Base-by-base conservation (phyloP, 2,329 filamentous ascomycete species). In the Colletotrichum sp. region DNA sequence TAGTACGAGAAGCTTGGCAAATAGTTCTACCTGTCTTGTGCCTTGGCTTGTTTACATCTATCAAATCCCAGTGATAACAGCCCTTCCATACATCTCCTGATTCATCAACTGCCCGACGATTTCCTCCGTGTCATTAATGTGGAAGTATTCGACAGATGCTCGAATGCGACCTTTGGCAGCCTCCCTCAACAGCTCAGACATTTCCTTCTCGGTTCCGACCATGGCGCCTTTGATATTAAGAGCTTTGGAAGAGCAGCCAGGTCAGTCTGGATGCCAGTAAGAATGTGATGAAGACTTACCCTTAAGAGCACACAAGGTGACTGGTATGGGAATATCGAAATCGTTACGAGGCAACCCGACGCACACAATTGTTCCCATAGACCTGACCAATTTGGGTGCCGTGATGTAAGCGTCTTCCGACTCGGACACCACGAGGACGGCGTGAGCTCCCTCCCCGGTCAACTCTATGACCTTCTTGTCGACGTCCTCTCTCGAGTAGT, bases 291-390 rank as follows among this genome's bases (percentile, higher is more conserved):
- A 0, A 11, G 3, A 36, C 48, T 6, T 44, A 77, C 72, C 72
- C 57, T 72, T 77, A 8, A 61, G 13, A 2, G 73, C 68, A 36
- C 63, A 68, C 3, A 66, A 30, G 4, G 69, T 34, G 8, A 77
- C 64, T 3, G 80, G 72, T 1, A 83, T 68, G 0, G 82, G 82
- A 5, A 83, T 73, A 0, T 71, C 77, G 4, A 82, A 83, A 8
- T 82, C 81, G 8, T 82, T 80, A 1, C 70, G 71, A 0, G 82
- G 82, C 1, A 83, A 32, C 0, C 82, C 82, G 11, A 83, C 79
- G 0, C 75, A 78, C 2, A 81, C 74, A 5, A 83, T 78, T 0
- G 78, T 70, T 4, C 79, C 82, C 77, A 80, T 80, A 2, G 82
- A 81, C 15, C 78, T 75, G 0, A 80, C 80, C 2, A 83, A 5